Base-by-base conservation (phyloP, 305 asterid genomes). In the Fraxinus paxiana region DNA sequence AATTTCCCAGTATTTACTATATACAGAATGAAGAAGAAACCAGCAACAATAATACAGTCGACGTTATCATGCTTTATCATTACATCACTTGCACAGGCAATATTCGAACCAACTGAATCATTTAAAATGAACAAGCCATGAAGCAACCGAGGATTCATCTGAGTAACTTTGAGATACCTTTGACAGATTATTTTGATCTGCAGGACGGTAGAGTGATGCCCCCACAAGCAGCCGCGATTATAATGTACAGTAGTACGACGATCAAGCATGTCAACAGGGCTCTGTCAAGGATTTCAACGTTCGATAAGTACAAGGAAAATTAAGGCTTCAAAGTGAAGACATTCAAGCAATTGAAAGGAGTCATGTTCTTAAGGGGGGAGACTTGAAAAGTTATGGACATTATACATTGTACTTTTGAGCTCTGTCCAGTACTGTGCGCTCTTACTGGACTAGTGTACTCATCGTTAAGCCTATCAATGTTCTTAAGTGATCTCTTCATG, bases 181-280 rank as follows among this genome's bases (percentile, higher is more conserved):
- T 61, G 20, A 35, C 70, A 20, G 35, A 54, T 82, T 84, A 90
- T 78, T 90, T 88, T 33, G 89, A 90, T 77, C 92, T 88, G 61
- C 92, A 90, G 63, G 91, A 87, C 26, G 91, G 91, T 69, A 90
- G 82, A 73, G 91, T 86, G 84, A 90, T 86, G 88, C 91, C 90
- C 5, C 91, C 91, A 82, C 91, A 88, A 59, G 37, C 72, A 71
- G 84, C 86, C 13, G 91, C 90, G 35, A 88, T 83, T 83, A 88
- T 88, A 54, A 85, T 81, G 88, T 88, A 87, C 75, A 88, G 85
- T 6, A 88, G 35, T 28, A 87, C 69, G 34, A 88, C 88, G 5
- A 88, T 85, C 87, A 88, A 77, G 82, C 88, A 77, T 8, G 91
- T 88, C 79, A 88, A 78, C 85, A 88, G 43, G 70, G 73, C 87